Conservation (phyloP, 2,329 filamentous ascomycete genomes). For the Colletotrichum falcatum region DNA sequence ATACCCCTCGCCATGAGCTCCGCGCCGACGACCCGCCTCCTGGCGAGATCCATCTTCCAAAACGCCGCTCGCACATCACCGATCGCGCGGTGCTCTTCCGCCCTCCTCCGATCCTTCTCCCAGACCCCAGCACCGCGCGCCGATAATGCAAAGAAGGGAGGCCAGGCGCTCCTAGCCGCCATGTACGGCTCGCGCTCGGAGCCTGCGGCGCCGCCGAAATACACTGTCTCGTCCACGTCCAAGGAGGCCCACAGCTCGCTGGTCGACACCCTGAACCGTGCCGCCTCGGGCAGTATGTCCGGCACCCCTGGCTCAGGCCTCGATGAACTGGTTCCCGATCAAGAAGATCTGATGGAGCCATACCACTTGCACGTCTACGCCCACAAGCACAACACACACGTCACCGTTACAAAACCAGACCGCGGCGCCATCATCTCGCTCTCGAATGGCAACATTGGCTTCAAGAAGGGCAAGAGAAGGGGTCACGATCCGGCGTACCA, state of each 20-base stretch:
- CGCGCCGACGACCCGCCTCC: constrained; percentile 55
- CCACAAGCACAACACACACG: constrained; percentile 94
- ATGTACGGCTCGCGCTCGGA: constrained; percentile 37
- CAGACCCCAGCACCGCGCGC: constrained; percentile 48
- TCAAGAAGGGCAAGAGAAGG: constrained; percentile 82
- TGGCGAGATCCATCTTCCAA: constrained; percentile 55
- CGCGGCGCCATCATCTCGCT: constrained; percentile 83
- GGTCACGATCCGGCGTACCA: constrained; percentile 95
- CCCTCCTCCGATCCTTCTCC: constrained; percentile 53
- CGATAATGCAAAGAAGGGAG: constrained; percentile 44
- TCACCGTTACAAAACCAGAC: constrained; percentile 88
- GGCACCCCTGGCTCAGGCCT: constrained; percentile 13
- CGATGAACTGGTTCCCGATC: constrained; percentile 45
- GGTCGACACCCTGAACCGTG: constrained; percentile 52
- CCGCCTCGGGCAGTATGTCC: constrained; percentile 41
- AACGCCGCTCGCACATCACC: constrained; percentile 42
- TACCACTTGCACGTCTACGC: constrained; percentile 90
- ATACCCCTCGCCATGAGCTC: constrained; percentile 54
- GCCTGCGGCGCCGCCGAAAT: background rate
- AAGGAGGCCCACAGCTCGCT: constrained; percentile 54
- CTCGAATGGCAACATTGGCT: constrained; percentile 90
- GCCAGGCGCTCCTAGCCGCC: constrained; percentile 41
- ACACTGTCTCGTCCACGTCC: background rate
- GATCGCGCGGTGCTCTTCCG: constrained; percentile 40
- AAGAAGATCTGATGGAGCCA: constrained; percentile 64